Evolutionary conservation across 2,329 filamentous ascomycete species (phyloP).

Genomic region (Trichoderma sp.): DNA sequence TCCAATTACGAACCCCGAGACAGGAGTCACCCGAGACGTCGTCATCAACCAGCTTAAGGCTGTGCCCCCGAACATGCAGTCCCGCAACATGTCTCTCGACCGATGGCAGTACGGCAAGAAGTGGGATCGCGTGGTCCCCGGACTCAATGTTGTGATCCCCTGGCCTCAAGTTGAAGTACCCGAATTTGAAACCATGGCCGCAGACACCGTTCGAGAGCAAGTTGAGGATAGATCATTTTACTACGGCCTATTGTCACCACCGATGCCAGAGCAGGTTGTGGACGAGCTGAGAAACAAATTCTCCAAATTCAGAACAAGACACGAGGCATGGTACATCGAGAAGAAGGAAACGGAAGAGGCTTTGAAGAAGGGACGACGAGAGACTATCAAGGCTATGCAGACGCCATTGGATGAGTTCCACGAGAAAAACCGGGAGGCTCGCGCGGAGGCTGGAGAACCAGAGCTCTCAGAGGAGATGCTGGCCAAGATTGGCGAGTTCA

Average conservation of each 20-base stretch:
- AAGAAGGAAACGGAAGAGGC: constrained; percentile 62
- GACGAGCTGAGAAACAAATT: constrained; percentile 85
- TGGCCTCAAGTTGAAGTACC: constrained; percentile 65
- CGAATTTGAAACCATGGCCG: constrained; percentile 54
- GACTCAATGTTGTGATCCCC: constrained; percentile 71
- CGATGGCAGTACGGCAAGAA: constrained; percentile 45
- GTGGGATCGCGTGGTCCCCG: constrained; percentile 64
- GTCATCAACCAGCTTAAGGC: constrained; percentile 72
- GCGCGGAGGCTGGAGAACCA: constrained; percentile 56
- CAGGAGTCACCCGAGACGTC: constrained; percentile 68
- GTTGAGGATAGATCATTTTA: constrained; percentile 75
- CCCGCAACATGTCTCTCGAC: constrained; percentile 44
- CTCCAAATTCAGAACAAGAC: constrained; percentile 77
- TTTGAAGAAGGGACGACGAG: constrained; percentile 40
- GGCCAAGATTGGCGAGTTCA: constrained; percentile 62
- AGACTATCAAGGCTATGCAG: constrained; percentile 44
- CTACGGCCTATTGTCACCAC: constrained; percentile 74
- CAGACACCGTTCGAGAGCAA: constrained; percentile 74
- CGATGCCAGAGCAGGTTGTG: constrained; percentile 76
- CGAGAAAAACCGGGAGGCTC: constrained; percentile 53
- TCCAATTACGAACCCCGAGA: constrained; percentile 66
- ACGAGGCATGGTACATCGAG: constrained; percentile 72
- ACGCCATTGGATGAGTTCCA: constrained; percentile 63
- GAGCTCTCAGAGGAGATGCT: constrained; percentile 60
- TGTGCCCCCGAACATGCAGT: constrained; percentile 49